Base-by-base conservation (phyloP, 192 early-diverging fungal genomes). In the Lobulomyces angularis region DNA sequence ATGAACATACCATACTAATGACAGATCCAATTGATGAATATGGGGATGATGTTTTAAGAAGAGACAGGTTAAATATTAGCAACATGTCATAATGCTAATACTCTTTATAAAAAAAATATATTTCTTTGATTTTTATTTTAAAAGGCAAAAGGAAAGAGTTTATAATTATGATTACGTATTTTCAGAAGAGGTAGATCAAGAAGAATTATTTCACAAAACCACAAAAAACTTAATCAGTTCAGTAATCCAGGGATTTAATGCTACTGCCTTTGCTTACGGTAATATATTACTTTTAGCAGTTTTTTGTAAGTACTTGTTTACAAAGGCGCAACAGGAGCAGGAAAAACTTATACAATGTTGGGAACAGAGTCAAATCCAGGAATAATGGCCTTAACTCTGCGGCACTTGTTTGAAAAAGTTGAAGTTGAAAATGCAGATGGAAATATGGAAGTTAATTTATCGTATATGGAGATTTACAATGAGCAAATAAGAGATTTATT, bases 251-350 rank as follows among this genome's bases (percentile, higher is more conserved):
- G 88, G 86, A 9, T 91, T 74, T 60, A 88, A 92, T 47, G 75
- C 84, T 21, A 89, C 85, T 4, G 78, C 87, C n/a, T 92, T 92
- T 62, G 86, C 86, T 0, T 92, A 92, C 30, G 82, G 80, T 21
- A 77, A 69, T 2, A 81, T 47, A 24, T 35, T 57, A 22, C 35
- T 37, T 46, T 8, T 18, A 17, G 21, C 25, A 32, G 8, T 11
- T 18, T 36, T 5, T 20, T 54, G 26, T 8, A 14, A 11, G 16
- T n/a, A n/a, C n/a, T n/a, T 34, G n/a, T 9, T 21, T 23, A 33
- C 8, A 34, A 4, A 50, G 59, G 70, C 18, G 65, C 62, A 14
- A 74, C 86, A 5, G 86, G 85, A 5, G 81, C 79, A 27, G 88
- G 88, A 9, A 92, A 92, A 38, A 89, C 88, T 4, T 76, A 87